Conservation (phyloP, 2,329 filamentous ascomycete species). For the Mariannaea elegans region DNA sequence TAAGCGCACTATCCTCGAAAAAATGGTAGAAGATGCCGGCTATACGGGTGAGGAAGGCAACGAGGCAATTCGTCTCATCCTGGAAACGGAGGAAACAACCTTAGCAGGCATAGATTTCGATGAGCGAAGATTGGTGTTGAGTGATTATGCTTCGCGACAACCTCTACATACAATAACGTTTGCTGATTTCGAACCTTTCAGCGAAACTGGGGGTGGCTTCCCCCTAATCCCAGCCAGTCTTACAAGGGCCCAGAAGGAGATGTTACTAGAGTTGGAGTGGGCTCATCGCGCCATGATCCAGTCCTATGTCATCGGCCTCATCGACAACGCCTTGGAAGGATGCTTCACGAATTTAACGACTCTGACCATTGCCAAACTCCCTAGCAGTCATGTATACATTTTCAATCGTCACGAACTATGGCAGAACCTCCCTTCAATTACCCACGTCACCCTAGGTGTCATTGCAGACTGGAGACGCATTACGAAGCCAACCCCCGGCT, state of each 20-base stretch:
- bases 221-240: conserved; percentile 63
- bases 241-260: conserved; percentile 71
- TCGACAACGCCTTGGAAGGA: conserved; percentile 60
- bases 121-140: conserved; percentile 35
- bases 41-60: conserved; percentile 42
- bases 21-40: conserved; percentile 50
- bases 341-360: conserved; percentile 64
- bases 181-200: conserved; percentile 31
- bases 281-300: conserved; percentile 74
- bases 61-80: conserved; percentile 47
- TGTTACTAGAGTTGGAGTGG: conserved; percentile 74
- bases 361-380: conserved; percentile 71
- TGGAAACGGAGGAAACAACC: conserved; percentile 46
- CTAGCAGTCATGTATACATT: conserved; percentile 66
- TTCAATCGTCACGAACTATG: conserved; percentile 69
- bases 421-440: conserved; percentile 63
- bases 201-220: conserved; percentile 39
- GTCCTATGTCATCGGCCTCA: conserved; percentile 71
- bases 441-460: conserved; percentile 65
- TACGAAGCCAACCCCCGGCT: conserved; percentile 59
- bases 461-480: conserved; percentile 74
- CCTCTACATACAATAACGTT: conserved; percentile 11
- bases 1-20: conserved; percentile 45
- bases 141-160: conserved; percentile 27
- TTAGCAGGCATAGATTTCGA: conserved; percentile 46